Base-by-base conservation (phyloP, 129 eudicot genomes). In the Calendula officinalis region DNA sequence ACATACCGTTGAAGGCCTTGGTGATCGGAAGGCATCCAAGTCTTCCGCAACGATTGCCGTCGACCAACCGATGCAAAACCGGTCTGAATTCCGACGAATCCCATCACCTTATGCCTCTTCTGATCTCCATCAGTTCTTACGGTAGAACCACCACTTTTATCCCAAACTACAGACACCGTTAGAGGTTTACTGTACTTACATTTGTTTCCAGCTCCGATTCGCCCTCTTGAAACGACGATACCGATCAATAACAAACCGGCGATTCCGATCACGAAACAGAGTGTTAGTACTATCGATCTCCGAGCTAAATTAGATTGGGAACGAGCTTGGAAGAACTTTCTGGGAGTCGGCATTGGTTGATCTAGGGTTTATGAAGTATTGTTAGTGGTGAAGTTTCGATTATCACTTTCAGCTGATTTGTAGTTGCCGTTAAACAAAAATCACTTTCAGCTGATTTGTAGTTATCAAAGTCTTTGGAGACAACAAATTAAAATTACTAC, bases 31-130 rank as follows among this genome's bases (percentile, higher is more conserved):
- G 99, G 99, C 64, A 92, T 43, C 99, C 99, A 92, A 46, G 96
- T 92, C 70, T 80, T 64, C 15, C 99, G 83, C 76, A 92, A 66
- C 15, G 96, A 73, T 49, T 76, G 61, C 7, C 98, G 86, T 6
- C 99, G 61, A 1, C 85, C 91, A 7, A 74, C 75, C 1, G 99
- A 92, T 50, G 76, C 82, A 47, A 92, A 92, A 33, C 96, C 99
- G 15, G 99, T 88, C 64, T 85, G 94, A 69, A 92, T 83, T 13
- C 99, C 99, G 7, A 92, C 99, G 50, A 92, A 92, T 8, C 92
- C 99, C 91, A 88, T 88, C 10, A 83, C 89, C 57, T 88, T 88
- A 64, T 71, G 79, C 76, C 98, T 83, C 74, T 77, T 82, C 38
- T n/a, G 73, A 66, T 60, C 80, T 37, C 45, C 86, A 64, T 57